Base-by-base conservation (phyloP, 176 grass and related monocot genomes). In the Eragrostis nindensis region DNA sequence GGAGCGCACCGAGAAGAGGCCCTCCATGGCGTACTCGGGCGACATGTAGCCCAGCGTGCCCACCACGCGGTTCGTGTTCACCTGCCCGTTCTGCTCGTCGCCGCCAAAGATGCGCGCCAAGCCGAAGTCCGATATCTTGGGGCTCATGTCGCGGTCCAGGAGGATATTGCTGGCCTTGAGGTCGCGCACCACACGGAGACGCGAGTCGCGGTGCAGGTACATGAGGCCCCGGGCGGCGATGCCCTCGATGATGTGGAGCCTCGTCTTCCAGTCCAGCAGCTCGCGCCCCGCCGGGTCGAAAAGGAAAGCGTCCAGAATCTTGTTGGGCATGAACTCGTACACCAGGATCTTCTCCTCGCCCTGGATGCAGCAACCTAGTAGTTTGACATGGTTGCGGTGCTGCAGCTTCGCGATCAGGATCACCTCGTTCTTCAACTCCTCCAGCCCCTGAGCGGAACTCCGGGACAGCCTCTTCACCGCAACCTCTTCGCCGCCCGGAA, bases 91-190 rank as follows among this genome's bases (percentile, higher is more conserved):
- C 80, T 86, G 82, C 21, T 87, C 85, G 7, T 87, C 85, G 7
- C 70, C 70, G 5, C 91, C 85, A 45, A 94, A 94, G 70, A 94
- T 94, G 32, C 88, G 85, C 19, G 91, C 91, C 91, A 90, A 90
- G 56, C 91, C 88, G 59, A 94, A 94, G 66, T 94, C 85, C 1
- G 91, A 94, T 44, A 94, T 94, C 79, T 90, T 94, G 24, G 88
- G 91, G 63, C 88, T 94, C 91, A 94, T 88, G 39, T 83, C 83
- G 0, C 24, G 9, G 71, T 94, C 91, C 2, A 94, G 76, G 19
- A 94, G 80, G 53, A 94, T 86, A 70, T 94, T 94, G 83, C 91
- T 94, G 22, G 82, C 85, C 84, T 94, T 94, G 18, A 94, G 86
- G 48, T 94, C 91, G 0, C 91, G 91, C 45, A 94, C 82, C 8